These are phyloP conservation scores for Apiotrichum porosum DNA, from an alignment of 1,284 basidiomycete species.

Conservation along the genomic window DNA sequence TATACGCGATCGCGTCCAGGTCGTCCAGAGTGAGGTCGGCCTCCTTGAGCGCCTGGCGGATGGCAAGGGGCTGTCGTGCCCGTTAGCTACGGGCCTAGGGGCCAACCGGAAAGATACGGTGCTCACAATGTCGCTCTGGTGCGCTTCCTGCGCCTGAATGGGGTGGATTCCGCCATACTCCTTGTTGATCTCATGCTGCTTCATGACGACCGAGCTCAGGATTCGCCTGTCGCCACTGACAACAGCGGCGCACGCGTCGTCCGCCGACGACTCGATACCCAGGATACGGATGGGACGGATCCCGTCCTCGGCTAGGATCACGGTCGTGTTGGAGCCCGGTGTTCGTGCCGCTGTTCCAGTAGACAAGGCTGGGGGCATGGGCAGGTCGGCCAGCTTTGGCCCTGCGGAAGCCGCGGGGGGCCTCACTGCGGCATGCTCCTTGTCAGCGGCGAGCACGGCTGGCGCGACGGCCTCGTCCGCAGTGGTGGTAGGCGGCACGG, in stretches of 20 bases:
- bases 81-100: neutral
- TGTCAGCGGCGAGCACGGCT: too few species aligned
- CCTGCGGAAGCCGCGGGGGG: too few species aligned
- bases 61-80: constrained; percentile 62
- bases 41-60: constrained; percentile 62
- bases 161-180: constrained; percentile 79
- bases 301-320: too few species aligned
- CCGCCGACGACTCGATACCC: constrained; percentile 72
- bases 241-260: constrained; percentile 82
- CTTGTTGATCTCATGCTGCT: constrained; percentile 58
- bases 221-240: constrained; percentile 64
- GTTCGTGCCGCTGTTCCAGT: too few species aligned
- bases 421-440: too few species aligned
- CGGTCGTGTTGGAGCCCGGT: too few species aligned
- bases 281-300: constrained; percentile 57
- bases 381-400: too few species aligned
- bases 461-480: too few species aligned
- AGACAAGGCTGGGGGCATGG: too few species aligned
- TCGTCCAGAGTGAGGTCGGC: constrained; percentile 59
- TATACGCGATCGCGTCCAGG: constrained; percentile 83
- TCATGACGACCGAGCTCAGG: constrained; percentile 74
- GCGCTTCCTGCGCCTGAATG: constrained; percentile 65
- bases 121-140: constrained; percentile 63
- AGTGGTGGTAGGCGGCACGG: too few species aligned
- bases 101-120: neutral